A percentile compares a stretch with the other conserved stretches of the same genome.
Conservation (phyloP, 169 alveolate species). For the Plasmodium yoelii region DNA sequence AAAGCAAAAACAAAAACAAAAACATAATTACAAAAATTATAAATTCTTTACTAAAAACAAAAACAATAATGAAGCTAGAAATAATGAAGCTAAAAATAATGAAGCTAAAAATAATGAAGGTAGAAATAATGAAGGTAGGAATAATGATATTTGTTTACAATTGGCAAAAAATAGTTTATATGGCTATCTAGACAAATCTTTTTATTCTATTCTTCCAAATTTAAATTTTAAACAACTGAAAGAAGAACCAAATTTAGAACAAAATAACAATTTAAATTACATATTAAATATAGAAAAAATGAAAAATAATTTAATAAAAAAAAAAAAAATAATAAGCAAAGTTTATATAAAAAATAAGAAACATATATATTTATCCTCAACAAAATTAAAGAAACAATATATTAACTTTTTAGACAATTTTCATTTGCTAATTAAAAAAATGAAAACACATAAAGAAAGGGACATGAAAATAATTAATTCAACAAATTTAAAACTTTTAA, state of each 20-base stretch:
- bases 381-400: constrained; percentile 27
- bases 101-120: neutral
- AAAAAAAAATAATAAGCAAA: constrained; percentile 30
- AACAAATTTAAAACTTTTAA: constrained; percentile 20
- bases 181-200: constrained; percentile 7
- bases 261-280: neutral
- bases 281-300: constrained; percentile 21
- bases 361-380: constrained; percentile 30
- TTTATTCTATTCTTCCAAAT: constrained; percentile 30
- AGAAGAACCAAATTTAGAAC: neutral
- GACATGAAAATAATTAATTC: neutral
- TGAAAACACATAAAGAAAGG: neutral
- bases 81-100: neutral
- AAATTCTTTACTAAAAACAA: neutral
- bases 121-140: neutral
- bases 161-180: neutral
- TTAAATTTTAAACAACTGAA: constrained; percentile 13
- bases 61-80: neutral
- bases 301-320: constrained; percentile 5
- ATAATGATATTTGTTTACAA: neutral
- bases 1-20: neutral
- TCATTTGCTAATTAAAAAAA: constrained; percentile 12
- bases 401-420: constrained; percentile 6
- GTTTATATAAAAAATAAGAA: constrained; percentile 17
- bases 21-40: neutral